Evolutionary conservation across 2,329 filamentous ascomycete species (phyloP).

Genomic region (Hymenoscyphus fructigenus): DNA sequence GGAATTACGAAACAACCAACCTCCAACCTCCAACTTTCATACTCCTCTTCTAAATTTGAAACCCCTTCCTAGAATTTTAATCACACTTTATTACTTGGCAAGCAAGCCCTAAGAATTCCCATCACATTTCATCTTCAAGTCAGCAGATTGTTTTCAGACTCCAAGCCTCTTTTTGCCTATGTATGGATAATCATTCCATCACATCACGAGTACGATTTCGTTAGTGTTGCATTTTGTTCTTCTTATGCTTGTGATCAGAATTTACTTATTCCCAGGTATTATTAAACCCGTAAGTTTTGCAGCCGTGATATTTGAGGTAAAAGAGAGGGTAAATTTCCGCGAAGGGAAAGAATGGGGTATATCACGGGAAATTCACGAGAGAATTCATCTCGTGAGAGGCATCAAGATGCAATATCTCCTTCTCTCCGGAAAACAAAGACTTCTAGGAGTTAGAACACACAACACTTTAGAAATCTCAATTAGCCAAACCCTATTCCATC

Average conservation of each 20-base stretch:
- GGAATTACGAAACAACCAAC: background rate
- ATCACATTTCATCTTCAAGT: no score
- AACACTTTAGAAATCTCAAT: no score
- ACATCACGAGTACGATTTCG: background rate
- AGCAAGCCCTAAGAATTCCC: no score
- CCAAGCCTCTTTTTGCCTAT: slow-evolving; percentile 1
- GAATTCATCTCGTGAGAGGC: background rate
- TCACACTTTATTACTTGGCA: no score
- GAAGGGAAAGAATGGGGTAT: background rate
- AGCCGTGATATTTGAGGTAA: background rate
- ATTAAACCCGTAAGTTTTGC: background rate
- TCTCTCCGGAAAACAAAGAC: background rate
- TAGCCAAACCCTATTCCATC: no score
- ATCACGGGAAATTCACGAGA: background rate
- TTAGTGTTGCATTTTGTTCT: background rate
- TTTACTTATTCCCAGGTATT: background rate
- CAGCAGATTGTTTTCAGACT: background rate
- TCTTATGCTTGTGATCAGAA: background rate
- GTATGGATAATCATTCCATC: background rate
- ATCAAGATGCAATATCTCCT: background rate
- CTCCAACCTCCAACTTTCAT: no score
- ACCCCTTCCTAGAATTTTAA: no score
- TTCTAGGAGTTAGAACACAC: no score
- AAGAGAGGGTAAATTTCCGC: background rate
- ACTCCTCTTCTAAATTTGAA: no score